These are phyloP conservation scores for Suhomyces choctaworum DNA, from an alignment of 1,139 yeast genomes.

Conservation along the genomic window DNA sequence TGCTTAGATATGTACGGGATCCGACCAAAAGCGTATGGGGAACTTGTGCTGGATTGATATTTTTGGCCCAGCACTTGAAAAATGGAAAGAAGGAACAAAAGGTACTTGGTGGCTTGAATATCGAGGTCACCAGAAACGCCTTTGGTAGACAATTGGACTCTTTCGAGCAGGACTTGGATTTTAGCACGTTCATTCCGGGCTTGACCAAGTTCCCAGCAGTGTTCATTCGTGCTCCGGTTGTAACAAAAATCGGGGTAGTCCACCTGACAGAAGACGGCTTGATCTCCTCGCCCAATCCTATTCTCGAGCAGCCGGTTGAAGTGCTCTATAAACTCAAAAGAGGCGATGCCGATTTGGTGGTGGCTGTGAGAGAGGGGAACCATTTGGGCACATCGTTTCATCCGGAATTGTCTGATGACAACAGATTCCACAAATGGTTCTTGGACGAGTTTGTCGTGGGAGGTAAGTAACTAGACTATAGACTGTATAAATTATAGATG, in stretches of 20 bases:
- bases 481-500: too few relatives aligned
- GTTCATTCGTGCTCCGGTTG: slow-evolving; percentile 80
- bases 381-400: slow-evolving; percentile 78
- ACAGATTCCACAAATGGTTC: slow-evolving; percentile 73
- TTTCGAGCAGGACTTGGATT: slow-evolving; percentile 53
- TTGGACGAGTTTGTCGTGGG: slow-evolving; percentile 52
- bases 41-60: slow-evolving; percentile 81
- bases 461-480: too few relatives aligned
- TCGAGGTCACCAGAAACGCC: slow-evolving; percentile 68
- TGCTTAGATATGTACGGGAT: slow-evolving; percentile 52
- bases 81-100: slow-evolving; percentile 62
- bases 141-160: slow-evolving; percentile 80
- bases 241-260: slow-evolving; percentile 33
- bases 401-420: slow-evolving; percentile 68
- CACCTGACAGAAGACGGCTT: slow-evolving; percentile 13
- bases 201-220: slow-evolving; percentile 53
- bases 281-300: slow-evolving; percentile 8
- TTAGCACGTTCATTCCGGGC: slow-evolving; percentile 46
- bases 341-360: slow-evolving; percentile 43
- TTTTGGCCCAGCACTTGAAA: slow-evolving; percentile 56
- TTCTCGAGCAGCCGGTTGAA: slow-evolving; percentile 31
- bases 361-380: slow-evolving; percentile 72
- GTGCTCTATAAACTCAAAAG: slow-evolving; percentile 41
- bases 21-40: slow-evolving; percentile 70
- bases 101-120: slow-evolving; percentile 64